phyloP scores from a whole-genome alignment of 371 early-diverging fungal species.

The Rhizopus stolonifer region DNA sequence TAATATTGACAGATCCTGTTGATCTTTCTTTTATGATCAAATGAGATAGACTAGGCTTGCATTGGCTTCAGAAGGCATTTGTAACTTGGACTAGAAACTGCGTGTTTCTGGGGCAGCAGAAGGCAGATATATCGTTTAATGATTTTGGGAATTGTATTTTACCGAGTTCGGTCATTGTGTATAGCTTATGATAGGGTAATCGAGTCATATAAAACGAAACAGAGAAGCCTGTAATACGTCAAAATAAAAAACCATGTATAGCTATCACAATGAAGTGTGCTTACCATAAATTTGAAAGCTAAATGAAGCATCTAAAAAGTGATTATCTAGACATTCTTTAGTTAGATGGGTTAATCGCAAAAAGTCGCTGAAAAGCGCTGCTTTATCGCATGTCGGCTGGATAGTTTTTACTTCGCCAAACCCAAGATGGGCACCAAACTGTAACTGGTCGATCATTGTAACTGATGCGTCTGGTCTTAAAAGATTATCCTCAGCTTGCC shows the following conservation, averaged over 20 bases:
- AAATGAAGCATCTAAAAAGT: conserved; percentile 6
- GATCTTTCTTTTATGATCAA: conserved; percentile 6
- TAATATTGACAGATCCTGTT: conserved; percentile 7
- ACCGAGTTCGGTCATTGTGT: conserved; percentile 8
- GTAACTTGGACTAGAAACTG: not conserved
- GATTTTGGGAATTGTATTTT: conserved; percentile 5
- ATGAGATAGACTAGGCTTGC: conserved; percentile 10
- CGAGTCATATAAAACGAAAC: conserved; percentile 9
- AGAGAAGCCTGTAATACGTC: conserved; percentile 7
- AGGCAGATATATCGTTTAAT: conserved; percentile 8
- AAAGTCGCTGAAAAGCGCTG: conserved; percentile 1
- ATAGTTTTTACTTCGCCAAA: conserved; percentile 9
- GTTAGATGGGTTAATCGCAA: conserved; percentile 7
- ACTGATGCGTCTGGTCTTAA: conserved; percentile 2
- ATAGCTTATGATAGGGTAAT: conserved; percentile 4
- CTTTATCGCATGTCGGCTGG: conserved; percentile 7
- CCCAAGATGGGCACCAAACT: conserved; percentile 6
- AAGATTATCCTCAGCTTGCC: conserved; percentile 1
- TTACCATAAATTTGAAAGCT: conserved; percentile 8
- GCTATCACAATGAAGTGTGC: conserved; percentile 5
- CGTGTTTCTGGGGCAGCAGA: conserved; percentile 7
- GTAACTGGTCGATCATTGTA: conserved; percentile 4
- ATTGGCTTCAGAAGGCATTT: conserved; percentile 8
- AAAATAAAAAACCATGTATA: conserved; percentile 1
- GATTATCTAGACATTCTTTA: conserved; percentile 2